These are phyloP conservation scores for Ophiostoma sp. DNA, from an alignment of 2,329 filamentous ascomycete species.

Conservation along the genomic window DNA sequence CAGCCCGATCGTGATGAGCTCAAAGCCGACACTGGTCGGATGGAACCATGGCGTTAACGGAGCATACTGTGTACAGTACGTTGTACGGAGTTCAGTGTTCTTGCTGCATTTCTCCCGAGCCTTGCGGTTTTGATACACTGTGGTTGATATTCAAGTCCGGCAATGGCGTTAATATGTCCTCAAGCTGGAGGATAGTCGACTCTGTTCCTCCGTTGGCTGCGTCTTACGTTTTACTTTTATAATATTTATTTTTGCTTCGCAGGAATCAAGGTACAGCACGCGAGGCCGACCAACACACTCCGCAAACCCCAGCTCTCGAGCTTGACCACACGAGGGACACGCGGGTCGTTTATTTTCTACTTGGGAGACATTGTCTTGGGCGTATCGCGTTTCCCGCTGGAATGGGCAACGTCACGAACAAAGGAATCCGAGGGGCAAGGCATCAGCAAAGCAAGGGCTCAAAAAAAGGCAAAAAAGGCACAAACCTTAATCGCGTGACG, in stretches of 20 bases:
- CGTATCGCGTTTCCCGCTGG: background rate
- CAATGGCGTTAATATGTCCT: background rate
- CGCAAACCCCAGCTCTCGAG: background rate
- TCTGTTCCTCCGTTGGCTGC: background rate
- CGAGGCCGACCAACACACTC: background rate
- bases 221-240: background rate
- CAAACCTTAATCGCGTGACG: background rate
- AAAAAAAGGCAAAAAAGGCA: background rate
- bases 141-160: background rate
- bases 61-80: background rate
- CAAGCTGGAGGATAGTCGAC: background rate
- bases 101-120: background rate
- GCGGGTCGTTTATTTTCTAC: background rate
- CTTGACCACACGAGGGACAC: background rate
- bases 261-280: background rate
- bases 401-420: slow-evolving; percentile 1
- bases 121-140: background rate
- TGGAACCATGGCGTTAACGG: background rate
- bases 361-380: background rate
- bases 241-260: background rate
- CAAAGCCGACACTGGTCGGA: background rate
- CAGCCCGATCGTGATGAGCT: background rate
- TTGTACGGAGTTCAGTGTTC: background rate
- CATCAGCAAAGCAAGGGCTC: background rate
- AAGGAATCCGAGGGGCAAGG: background rate